phyloP scores from a whole-genome alignment of 495 filamentous ascomycete genomes.

The Hypomontagnella submonticulosa region DNA sequence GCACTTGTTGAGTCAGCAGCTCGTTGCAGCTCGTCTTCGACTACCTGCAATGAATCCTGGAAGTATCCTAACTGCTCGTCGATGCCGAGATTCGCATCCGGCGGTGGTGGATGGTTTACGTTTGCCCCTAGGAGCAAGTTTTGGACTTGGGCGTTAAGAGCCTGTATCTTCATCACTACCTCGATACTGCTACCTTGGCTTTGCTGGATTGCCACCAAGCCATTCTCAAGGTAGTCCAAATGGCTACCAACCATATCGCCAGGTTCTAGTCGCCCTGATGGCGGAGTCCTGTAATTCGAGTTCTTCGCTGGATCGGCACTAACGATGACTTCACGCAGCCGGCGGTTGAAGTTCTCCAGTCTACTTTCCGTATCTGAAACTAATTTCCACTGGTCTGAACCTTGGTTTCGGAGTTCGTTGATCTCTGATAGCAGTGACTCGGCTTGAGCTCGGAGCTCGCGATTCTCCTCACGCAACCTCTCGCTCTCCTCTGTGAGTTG shows the following conservation, averaged over 20 bases:
- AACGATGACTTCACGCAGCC: constrained; percentile 73
- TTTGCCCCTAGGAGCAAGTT: constrained; percentile 45
- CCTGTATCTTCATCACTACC: constrained; percentile 46
- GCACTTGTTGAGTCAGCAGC: constrained; percentile 24
- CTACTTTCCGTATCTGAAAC: constrained; percentile 73
- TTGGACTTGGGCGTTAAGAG: constrained; percentile 48
- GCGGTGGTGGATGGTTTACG: constrained; percentile 43
- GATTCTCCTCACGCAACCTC: constrained; percentile 54
- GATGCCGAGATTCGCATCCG: constrained; percentile 35
- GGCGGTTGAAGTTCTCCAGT: constrained; percentile 77
- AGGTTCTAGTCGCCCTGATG: constrained; percentile 49
- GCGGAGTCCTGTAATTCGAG: constrained; percentile 49
- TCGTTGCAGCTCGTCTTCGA: constrained; percentile 50
- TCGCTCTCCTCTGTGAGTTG: constrained; percentile 56
- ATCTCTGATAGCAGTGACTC: constrained; percentile 48
- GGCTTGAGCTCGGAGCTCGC: constrained; percentile 51
- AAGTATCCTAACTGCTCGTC: constrained; percentile 57
- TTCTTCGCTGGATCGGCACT: constrained; percentile 65
- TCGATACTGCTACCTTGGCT: constrained; percentile 44
- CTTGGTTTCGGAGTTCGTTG: constrained; percentile 46
- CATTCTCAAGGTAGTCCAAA: constrained; percentile 56
- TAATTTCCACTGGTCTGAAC: constrained; percentile 47
- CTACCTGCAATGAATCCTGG: constrained; percentile 44
- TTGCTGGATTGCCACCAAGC: constrained; percentile 45
- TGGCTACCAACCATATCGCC: constrained; percentile 56